These are phyloP conservation scores for Sicyos edulis DNA, from an alignment of 306 rosid genomes.

Conservation along the genomic window DNA sequence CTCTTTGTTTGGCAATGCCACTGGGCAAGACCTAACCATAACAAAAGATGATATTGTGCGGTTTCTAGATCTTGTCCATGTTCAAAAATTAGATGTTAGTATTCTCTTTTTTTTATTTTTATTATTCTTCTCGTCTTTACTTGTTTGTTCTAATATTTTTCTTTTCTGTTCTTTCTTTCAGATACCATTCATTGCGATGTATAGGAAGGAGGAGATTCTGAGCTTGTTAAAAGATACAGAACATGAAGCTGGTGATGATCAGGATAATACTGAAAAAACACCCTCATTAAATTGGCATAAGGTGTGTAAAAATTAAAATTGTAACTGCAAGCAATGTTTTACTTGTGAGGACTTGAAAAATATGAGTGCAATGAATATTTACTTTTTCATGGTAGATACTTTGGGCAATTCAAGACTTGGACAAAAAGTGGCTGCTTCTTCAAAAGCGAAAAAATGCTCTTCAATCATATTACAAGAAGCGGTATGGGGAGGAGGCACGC, in stretches of 20 bases:
- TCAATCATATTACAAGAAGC: slow-evolving; percentile 61
- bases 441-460: slow-evolving; percentile 92
- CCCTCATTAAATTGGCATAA: slow-evolving; percentile 87
- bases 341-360: not conserved
- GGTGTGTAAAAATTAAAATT: slow-evolving; percentile 33
- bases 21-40: slow-evolving; percentile 40
- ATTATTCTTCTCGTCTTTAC: slow-evolving; percentile 20
- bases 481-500: slow-evolving; percentile 80
- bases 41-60: slow-evolving; percentile 55
- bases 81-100: slow-evolving; percentile 88
- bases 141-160: slow-evolving; percentile 25
- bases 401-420: slow-evolving; percentile 91
- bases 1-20: slow-evolving; percentile 57
- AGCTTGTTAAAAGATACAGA: slow-evolving; percentile 76
- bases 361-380: slow-evolving; percentile 15
- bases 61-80: slow-evolving; percentile 83
- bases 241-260: slow-evolving; percentile 44
- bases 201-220: slow-evolving; percentile 83
- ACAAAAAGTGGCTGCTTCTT: slow-evolving; percentile 88
- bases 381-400: slow-evolving; percentile 49
- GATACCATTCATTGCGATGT: slow-evolving; percentile 90
- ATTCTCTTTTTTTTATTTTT: slow-evolving; percentile 8
- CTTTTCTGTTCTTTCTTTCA: slow-evolving; percentile 26
- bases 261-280: slow-evolving; percentile 50
- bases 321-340: slow-evolving; percentile 1